These are phyloP conservation scores for Ogataea methylovora DNA, from an alignment of 805 yeast species.

Conservation along the genomic window DNA sequence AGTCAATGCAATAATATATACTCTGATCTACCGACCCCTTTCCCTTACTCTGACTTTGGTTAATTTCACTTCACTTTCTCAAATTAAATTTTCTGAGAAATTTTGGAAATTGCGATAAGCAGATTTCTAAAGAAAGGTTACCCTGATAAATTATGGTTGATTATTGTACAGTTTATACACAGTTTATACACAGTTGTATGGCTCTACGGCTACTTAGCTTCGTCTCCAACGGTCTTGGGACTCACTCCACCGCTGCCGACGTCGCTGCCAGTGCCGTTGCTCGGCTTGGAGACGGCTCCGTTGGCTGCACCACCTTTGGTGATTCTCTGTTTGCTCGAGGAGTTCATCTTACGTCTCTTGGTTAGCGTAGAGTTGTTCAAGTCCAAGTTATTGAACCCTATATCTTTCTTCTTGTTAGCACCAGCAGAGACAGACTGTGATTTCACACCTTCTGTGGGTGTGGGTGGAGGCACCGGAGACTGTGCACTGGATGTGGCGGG, in stretches of 20 bases:
- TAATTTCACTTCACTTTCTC: no score
- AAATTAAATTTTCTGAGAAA: no score
- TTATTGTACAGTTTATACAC: no score
- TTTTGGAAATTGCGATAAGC: no score
- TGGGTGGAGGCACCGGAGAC: slow-evolving; percentile 6
- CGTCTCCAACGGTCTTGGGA: slow-evolving; percentile 13
- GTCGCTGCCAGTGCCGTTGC: slow-evolving; percentile 2
- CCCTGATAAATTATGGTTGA: no score
- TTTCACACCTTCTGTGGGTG: neutral
- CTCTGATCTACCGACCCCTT: no score
- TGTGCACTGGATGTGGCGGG: neutral
- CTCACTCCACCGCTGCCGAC: slow-evolving; percentile 11
- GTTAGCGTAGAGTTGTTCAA: slow-evolving; percentile 26
- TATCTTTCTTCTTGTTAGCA: slow-evolving; percentile 7
- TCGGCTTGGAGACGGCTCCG: neutral
- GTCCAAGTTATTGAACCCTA: slow-evolving; percentile 17
- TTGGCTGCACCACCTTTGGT: neutral
- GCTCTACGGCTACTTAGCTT: no score
- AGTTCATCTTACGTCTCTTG: slow-evolving; percentile 23
- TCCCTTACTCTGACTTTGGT: no score
- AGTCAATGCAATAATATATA: no score
- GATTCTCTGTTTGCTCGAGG: neutral
- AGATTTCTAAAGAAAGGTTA: no score
- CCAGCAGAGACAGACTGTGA: neutral
- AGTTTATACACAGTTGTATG: no score